Evolutionary conservation across 805 yeast species (phyloP), one percentile per base, ranked within the genome.

Genomic region (Suhomyces prunicola): DNA sequence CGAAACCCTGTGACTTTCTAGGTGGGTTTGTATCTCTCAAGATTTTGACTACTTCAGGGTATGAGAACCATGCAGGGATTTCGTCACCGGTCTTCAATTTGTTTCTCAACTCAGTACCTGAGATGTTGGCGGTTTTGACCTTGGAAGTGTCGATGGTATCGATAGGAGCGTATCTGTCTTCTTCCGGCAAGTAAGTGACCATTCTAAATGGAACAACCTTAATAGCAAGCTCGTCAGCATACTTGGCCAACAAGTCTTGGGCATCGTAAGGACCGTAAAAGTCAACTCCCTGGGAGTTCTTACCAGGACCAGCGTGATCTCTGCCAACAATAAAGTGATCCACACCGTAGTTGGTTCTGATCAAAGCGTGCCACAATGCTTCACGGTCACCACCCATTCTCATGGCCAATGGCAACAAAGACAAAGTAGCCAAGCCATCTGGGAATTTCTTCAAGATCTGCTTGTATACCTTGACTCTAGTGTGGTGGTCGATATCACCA

Each of bases 361-460:
- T 92, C 65, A 93, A 87, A 15, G 97, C 97, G 69, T 92, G 98
- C 97, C 97, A 93, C 45, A 92, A 88, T 22, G 98, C 98, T 76
- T 92, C 98, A 70, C 96, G 85, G 71, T 93, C 97, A 71, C 98
- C 98, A 52, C 94, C 97, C 98, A 92, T 92, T 80, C 98, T 86
- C 98, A 92, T 92, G 40, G 98, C 98, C 66, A 92, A 79, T 10
- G 98, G 98, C 62, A 92, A 79, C 58, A 92, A 76, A 7, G 97
- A 86, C 57, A 92, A 77, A 59, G 88, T 84, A 13, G 97, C 97
- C 83, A 92, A 87, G 51, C 97, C 97, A 58, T 86, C 88, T 50
- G 97, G 98, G 73, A 89, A 92, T 66, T 93, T 87, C 74, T 92
- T 89, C 72, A 93, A 82, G 62, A 92, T 85, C 62, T 93, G 96